Evolutionary conservation across 208 protist species (phyloP).

Genomic region (Leishmania tropica): DNA sequence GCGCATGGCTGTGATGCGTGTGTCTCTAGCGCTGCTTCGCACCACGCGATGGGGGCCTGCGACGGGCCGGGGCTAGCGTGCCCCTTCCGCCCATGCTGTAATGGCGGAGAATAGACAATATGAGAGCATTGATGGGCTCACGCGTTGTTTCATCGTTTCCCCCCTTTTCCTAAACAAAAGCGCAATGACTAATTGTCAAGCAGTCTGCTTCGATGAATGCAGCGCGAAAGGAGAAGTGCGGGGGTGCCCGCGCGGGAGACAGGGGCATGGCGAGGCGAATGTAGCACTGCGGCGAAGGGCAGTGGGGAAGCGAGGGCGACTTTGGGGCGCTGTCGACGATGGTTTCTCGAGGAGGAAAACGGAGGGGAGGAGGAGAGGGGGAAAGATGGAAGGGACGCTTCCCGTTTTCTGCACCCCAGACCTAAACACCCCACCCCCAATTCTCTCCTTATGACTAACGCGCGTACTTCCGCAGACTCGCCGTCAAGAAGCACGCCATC

Average conservation of each 20-base stretch:
- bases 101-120: too few relatives aligned
- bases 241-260: background rate
- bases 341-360: background rate
- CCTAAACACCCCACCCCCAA: background rate
- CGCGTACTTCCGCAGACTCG: background rate
- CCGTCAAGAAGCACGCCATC: background rate
- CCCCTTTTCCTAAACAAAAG: background rate
- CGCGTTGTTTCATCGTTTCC: background rate
- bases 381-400: background rate
- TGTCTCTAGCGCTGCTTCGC: background rate
- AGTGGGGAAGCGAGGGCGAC: background rate
- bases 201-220: background rate
- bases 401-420: background rate
- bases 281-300: background rate
- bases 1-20: slow-evolving; percentile 18
- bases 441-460: background rate
- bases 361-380: background rate
- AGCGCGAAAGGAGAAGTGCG: background rate
- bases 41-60: background rate
- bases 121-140: background rate
- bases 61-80: background rate
- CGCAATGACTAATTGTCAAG: background rate
- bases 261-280: background rate
- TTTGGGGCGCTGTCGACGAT: background rate
- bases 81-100: background rate